phyloP scores from a whole-genome alignment of 495 filamentous ascomycete genomes.

The Daldinia grandis region DNA sequence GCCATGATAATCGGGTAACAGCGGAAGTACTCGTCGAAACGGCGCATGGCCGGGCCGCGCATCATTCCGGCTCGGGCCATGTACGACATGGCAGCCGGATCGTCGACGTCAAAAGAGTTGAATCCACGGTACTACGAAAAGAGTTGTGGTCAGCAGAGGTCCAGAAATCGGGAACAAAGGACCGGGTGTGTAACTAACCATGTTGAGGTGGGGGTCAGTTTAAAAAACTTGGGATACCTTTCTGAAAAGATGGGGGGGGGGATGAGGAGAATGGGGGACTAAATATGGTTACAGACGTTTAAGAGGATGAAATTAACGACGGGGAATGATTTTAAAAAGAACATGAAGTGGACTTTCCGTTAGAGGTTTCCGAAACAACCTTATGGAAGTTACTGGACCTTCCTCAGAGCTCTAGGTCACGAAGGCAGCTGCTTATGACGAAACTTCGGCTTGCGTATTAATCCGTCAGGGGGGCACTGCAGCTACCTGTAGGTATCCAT shows the following conservation, averaged over 20 bases:
- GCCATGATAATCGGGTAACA: slow-evolving; percentile 96
- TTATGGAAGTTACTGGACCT: slow-evolving; percentile 12
- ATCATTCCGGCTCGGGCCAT: slow-evolving; percentile 52
- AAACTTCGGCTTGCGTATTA: slow-evolving; percentile 35
- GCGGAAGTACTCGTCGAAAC: slow-evolving; percentile 97
- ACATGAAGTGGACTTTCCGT: slow-evolving; percentile 8
- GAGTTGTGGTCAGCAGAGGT: slow-evolving; percentile 27
- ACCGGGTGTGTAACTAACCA: slow-evolving; percentile 32
- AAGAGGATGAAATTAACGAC: background rate
- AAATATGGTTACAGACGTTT: background rate
- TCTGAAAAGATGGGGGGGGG: background rate
- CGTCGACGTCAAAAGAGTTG: slow-evolving; percentile 63
- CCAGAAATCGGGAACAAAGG: slow-evolving; percentile 13
- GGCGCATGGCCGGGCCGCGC: slow-evolving; percentile 53
- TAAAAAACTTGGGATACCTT: background rate
- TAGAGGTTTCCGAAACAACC: background rate
- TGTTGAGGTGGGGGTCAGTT: background rate
- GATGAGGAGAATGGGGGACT: background rate
- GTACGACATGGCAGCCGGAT: slow-evolving; percentile 61
- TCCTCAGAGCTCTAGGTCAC: slow-evolving; percentile 13
- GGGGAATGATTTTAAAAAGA: slow-evolving; percentile 5
- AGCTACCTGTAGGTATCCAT: too few relatives aligned
- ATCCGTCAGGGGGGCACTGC: slow-evolving; percentile 8
- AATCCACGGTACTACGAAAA: slow-evolving; percentile 46
- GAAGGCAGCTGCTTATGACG: slow-evolving; percentile 42